phyloP scores from a whole-genome alignment of 495 filamentous ascomycete genomes.

The Amorphotheca resinae region DNA sequence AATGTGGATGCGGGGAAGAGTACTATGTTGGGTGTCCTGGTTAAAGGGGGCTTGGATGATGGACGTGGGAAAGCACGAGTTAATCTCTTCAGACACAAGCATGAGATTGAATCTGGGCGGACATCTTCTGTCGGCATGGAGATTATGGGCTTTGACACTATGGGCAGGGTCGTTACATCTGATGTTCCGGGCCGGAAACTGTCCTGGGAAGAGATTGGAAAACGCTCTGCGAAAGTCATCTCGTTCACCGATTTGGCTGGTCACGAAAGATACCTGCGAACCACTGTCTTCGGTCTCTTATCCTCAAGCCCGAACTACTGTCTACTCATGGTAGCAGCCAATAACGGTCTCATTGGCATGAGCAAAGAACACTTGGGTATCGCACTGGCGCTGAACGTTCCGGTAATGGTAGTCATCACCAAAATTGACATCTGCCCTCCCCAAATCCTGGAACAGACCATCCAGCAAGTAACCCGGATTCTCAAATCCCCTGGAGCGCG shows the following conservation, averaged over 20 bases:
- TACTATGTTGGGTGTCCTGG: constrained; percentile 91
- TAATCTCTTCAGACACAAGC: constrained; percentile 95
- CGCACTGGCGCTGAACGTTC: constrained; percentile 87
- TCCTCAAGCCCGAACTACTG: constrained; percentile 97
- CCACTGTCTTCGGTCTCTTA: constrained; percentile 89
- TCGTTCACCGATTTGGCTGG: constrained; percentile 92
- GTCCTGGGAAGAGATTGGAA: constrained; percentile 97
- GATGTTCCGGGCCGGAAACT: constrained; percentile 74
- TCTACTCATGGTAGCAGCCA: constrained; percentile 94
- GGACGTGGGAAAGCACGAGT: constrained; percentile 88
- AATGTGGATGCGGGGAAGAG: constrained; percentile 97
- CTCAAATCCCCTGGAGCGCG: constrained; percentile 85
- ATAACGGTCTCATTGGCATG: constrained; percentile 96
- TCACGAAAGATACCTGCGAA: constrained; percentile 89
- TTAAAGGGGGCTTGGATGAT: constrained; percentile 92
- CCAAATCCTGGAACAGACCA: constrained; percentile 86
- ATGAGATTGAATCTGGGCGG: constrained; percentile 89
- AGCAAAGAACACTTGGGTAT: constrained; percentile 96
- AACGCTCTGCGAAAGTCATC: constrained; percentile 90
- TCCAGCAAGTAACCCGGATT: constrained; percentile 83
- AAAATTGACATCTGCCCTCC: constrained; percentile 99
- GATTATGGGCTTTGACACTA: constrained; percentile 94
- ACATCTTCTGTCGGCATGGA: constrained; percentile 97
- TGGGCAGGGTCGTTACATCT: constrained; percentile 71
- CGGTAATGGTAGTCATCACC: constrained; percentile 95